Evolutionary conservation across 345 rosid species (phyloP).

Genomic region (Melaleuca alternifolia): DNA sequence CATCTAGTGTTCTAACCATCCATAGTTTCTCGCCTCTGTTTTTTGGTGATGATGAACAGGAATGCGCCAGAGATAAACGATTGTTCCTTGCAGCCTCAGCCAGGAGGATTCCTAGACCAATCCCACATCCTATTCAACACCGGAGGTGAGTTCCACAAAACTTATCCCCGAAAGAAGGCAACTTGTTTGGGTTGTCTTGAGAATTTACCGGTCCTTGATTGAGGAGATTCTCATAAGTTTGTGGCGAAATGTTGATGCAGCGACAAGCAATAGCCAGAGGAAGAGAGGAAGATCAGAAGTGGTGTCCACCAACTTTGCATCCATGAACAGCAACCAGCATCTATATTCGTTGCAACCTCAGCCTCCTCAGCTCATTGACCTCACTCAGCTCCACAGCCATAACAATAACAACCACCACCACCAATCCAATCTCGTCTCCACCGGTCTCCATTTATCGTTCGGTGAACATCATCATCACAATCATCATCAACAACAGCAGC

Average conservation of each 20-base stretch:
- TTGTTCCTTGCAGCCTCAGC: slow-evolving; percentile 24
- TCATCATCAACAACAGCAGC: slow-evolving; percentile 23
- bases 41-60: slow-evolving; percentile 2
- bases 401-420: slow-evolving; percentile 15
- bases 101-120: slow-evolving; percentile 29
- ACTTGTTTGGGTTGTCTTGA: not conserved
- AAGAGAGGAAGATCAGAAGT: slow-evolving; percentile 56
- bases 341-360: slow-evolving; percentile 32
- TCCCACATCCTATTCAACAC: slow-evolving; percentile 25
- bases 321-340: slow-evolving; percentile 8
- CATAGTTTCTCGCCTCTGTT: not conserved
- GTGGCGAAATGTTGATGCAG: not conserved
- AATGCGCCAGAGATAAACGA: slow-evolving; percentile 18
- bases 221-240: not conserved
- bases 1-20: not conserved
- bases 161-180: not conserved
- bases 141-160: slow-evolving; percentile 14
- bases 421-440: slow-evolving; percentile 62
- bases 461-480: slow-evolving; percentile 34
- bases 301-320: not conserved
- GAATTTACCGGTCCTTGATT: not conserved
- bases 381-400: slow-evolving; percentile 39
- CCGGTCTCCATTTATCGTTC: slow-evolving; percentile 67
- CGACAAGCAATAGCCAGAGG: slow-evolving; percentile 24
- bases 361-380: slow-evolving; percentile 39